Evolutionary conservation across 2,329 filamentous ascomycete species (phyloP).

Genomic region (Phialophora expanda): DNA sequence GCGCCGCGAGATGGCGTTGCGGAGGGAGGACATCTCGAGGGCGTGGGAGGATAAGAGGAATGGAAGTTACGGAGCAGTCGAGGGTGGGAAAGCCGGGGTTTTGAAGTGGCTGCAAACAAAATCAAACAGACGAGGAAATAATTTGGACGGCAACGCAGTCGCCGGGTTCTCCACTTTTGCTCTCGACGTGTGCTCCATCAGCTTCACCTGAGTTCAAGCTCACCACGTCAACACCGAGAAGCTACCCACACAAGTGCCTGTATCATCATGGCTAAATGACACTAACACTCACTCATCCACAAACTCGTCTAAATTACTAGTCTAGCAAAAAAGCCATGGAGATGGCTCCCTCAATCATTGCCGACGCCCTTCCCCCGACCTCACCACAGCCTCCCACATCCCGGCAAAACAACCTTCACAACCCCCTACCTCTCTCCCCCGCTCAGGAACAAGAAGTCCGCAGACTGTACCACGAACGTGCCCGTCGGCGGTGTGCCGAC

Average conservation of each 20-base stretch:
- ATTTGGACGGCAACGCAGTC: background rate
- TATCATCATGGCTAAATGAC: background rate
- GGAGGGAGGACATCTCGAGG: constrained; percentile 61
- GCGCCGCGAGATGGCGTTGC: constrained; percentile 73
- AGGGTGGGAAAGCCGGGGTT: constrained; percentile 3
- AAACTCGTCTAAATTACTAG: background rate
- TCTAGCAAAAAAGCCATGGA: constrained; percentile 24
- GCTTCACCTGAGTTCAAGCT: constrained; percentile 10
- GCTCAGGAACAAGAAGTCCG: constrained; percentile 81
- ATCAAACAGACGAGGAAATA: constrained; percentile 1
- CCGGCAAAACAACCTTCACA: constrained; percentile 63
- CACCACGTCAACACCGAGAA: constrained; percentile 6
- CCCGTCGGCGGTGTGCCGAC: constrained; percentile 73
- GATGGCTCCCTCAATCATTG: constrained; percentile 27
- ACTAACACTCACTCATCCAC: background rate
- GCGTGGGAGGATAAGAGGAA: background rate
- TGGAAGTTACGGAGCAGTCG: background rate
- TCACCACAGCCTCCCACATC: constrained; percentile 60
- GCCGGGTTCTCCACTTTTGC: constrained; percentile 13
- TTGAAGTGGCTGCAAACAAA: constrained; percentile 7
- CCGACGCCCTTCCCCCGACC: constrained; percentile 31
- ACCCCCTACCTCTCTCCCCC: constrained; percentile 81
- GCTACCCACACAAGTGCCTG: background rate
- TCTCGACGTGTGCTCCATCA: background rate
- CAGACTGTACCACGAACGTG: constrained; percentile 79